phyloP scores from a whole-genome alignment of 2,329 filamentous ascomycete species.

The Aaosphaeria pasadenensis region DNA sequence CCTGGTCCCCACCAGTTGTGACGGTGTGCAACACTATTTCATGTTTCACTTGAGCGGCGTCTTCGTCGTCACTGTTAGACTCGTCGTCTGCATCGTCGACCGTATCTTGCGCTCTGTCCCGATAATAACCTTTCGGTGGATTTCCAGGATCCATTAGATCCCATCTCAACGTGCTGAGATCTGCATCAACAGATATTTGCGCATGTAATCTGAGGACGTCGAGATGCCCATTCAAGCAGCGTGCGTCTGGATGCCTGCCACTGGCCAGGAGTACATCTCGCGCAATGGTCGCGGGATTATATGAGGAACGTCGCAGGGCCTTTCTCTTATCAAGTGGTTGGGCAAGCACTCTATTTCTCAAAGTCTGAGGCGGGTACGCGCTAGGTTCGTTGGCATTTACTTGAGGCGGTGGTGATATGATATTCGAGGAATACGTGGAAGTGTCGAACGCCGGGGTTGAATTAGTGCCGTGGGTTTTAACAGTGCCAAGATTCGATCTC shows the following conservation, averaged over 20 bases:
- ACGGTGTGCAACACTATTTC: background rate
- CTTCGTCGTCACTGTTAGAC: conserved; percentile 33
- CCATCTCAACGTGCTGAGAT: conserved; percentile 60
- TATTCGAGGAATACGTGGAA: background rate
- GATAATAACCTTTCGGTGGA: conserved; percentile 38
- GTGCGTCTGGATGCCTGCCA: conserved; percentile 59
- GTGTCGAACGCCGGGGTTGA: conserved; percentile 16
- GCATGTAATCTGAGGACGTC: conserved; percentile 43
- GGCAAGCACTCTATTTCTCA: conserved; percentile 33
- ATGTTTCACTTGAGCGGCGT: conserved; percentile 1
- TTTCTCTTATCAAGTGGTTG: conserved; percentile 47
- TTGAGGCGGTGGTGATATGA: background rate
- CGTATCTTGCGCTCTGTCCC: conserved; percentile 17
- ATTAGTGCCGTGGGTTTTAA: conserved; percentile 6
- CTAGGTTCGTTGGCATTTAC: background rate
- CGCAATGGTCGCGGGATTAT: conserved; percentile 62
- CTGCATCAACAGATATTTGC: conserved; percentile 45
- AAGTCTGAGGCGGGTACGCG: conserved; percentile 1
- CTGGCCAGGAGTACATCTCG: conserved; percentile 61
- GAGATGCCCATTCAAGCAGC: conserved; percentile 59
- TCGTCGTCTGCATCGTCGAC: conserved; percentile 35
- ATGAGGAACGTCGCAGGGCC: conserved; percentile 49
- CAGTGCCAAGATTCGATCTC: conserved; percentile 13
- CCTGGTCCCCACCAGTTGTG: conserved; percentile 13
- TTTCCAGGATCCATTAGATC: conserved; percentile 58